These are phyloP conservation scores for Epichloe brachyelytri DNA, from an alignment of 2,329 filamentous ascomycete species.

Conservation along the genomic window DNA sequence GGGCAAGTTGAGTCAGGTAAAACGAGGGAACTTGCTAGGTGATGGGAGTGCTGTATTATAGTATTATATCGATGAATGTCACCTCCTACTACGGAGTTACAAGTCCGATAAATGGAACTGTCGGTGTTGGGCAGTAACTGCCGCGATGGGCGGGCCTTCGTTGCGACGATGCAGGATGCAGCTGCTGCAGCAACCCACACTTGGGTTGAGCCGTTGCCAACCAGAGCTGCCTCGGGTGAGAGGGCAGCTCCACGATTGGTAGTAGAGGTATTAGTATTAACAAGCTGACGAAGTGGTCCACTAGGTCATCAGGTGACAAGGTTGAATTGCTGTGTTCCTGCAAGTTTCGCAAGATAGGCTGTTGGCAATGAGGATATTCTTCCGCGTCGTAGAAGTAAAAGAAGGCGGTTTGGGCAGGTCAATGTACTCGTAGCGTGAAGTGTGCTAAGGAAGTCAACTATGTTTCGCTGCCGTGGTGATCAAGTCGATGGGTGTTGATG, in stretches of 20 bases:
- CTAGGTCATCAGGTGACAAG: background rate
- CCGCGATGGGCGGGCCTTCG: background rate
- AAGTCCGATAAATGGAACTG: background rate
- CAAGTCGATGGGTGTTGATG: background rate
- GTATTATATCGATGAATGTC: slow-evolving; percentile 7
- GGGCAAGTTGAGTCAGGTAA: background rate
- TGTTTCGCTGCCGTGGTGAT: background rate
- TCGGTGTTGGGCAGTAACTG: slow-evolving; percentile 3
- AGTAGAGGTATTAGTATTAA: background rate
- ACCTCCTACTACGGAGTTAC: background rate
- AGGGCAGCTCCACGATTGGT: slow-evolving; percentile 1
- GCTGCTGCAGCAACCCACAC: slow-evolving; percentile 5
- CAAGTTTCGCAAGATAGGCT: background rate
- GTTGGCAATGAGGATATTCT: background rate
- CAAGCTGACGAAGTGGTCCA: background rate
- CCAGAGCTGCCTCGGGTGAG: slow-evolving; percentile 1
- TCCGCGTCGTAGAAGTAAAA: background rate
- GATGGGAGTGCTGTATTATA: background rate
- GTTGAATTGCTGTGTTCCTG: background rate
- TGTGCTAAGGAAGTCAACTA: background rate
- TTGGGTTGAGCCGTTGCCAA: slow-evolving; percentile 4
- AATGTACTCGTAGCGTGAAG: no score
- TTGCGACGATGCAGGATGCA: slow-evolving; percentile 3
- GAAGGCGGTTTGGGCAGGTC: background rate
- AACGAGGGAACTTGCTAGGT: background rate